Evolutionary conservation across 1,284 basidiomycete genomes (phyloP).

Genomic region (Trichosporon sp.): DNA sequence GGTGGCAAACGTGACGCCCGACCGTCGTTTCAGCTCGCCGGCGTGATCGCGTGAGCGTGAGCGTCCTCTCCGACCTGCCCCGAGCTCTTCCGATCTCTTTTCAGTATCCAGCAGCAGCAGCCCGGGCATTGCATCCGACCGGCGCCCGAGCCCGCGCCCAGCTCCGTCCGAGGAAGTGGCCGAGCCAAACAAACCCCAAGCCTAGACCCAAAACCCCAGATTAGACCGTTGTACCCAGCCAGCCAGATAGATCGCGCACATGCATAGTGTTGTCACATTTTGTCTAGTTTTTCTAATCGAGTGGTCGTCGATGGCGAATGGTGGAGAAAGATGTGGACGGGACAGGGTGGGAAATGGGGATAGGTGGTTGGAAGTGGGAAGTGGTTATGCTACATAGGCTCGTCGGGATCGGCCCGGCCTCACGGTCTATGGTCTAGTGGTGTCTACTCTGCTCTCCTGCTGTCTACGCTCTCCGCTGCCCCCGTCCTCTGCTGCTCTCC

Average conservation of each 20-base stretch:
- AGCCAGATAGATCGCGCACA: background rate
- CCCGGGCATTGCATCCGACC: too few relatives aligned
- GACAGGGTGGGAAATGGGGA: too few relatives aligned
- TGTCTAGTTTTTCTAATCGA: background rate
- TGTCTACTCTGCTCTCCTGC: background rate
- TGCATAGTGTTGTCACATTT: background rate
- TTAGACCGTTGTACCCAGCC: background rate
- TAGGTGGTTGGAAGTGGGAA: background rate
- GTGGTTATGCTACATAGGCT: background rate
- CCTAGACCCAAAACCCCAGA: background rate
- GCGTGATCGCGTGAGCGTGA: background rate
- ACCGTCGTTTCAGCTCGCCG: background rate
- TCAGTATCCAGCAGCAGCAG: too few relatives aligned
- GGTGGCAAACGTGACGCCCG: background rate
- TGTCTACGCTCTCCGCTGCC: too few relatives aligned
- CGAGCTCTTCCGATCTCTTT: background rate
- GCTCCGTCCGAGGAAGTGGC: background rate
- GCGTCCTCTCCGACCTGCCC: background rate
- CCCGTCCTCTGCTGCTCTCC: background rate
- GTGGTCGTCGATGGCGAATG: background rate
- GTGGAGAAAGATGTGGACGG: background rate
- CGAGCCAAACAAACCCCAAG: background rate
- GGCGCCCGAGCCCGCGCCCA: too few relatives aligned
- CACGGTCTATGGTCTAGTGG: background rate
- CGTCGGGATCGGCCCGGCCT: background rate